Evolutionary conservation across 768 basidiomycete genomes (phyloP).

Genomic region (Dentipellis fragilis): DNA sequence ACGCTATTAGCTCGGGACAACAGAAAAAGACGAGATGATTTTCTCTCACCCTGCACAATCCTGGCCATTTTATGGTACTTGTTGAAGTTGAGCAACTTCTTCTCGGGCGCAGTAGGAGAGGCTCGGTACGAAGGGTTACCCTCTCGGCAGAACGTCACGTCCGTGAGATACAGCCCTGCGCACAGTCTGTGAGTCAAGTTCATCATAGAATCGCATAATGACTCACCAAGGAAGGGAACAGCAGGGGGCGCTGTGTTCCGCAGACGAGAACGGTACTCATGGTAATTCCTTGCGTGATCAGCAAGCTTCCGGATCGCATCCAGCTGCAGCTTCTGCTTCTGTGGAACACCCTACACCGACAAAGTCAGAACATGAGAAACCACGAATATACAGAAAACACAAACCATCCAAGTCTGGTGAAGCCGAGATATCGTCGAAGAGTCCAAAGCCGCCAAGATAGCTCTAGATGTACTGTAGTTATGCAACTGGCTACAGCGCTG

Average conservation of each 20-base stretch:
- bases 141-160: slow-evolving; percentile 91
- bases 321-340: slow-evolving; percentile 75
- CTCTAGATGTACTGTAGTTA: slow-evolving; percentile 90
- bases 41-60: slow-evolving; percentile 62
- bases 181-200: slow-evolving; percentile 11
- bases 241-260: slow-evolving; percentile 87
- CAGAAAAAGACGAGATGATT: neutral
- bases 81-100: slow-evolving; percentile 90
- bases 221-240: slow-evolving; percentile 85
- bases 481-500: slow-evolving; percentile 77
- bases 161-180: slow-evolving; percentile 76
- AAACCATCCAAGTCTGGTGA: slow-evolving; percentile 87
- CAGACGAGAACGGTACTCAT: slow-evolving; percentile 82
- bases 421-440: slow-evolving; percentile 90
- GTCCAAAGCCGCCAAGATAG: slow-evolving; percentile 89
- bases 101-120: slow-evolving; percentile 63
- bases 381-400: slow-evolving; percentile 20
- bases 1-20: neutral
- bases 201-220: neutral
- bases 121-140: slow-evolving; percentile 83
- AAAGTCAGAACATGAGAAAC: neutral
- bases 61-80: slow-evolving; percentile 88
- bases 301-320: slow-evolving; percentile 78
- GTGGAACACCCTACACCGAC: slow-evolving; percentile 55
- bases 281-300: slow-evolving; percentile 84